Base-by-base conservation (phyloP, 352 stramenopile species). In the Pythium aquatile region DNA sequence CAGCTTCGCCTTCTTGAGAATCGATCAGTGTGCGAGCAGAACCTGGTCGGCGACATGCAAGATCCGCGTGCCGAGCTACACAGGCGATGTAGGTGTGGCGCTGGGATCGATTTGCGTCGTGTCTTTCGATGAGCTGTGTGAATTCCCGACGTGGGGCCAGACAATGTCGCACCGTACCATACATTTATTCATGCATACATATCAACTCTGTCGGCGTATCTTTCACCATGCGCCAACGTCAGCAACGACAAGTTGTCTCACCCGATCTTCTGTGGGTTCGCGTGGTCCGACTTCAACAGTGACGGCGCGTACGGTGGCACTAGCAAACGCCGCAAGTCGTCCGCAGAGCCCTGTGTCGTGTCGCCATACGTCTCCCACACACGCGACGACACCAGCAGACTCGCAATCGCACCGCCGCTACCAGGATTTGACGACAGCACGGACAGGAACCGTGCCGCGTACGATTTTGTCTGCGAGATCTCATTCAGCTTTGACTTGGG, bases 191-290 rank as follows among this genome's bases (percentile, higher is more conserved):
- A 51, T 51, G 17, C 17, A 29, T 5, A 28, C n/a, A 51, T 16
- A 51, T 29, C 44, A 51, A 29, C 44, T 29, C 17, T 13, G 44
- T 30, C 44, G 16, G 35, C 16, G 11, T 37, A 37, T 37, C 32
- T 37, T 10, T 37, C 32, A 37, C 10, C 44, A 51, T 14, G 2
- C 44, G 5, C 16, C 5, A 14, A 29, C 17, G n/a, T 11, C 17
- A 30, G n/a, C 44, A 29, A 29, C 2, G 44, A 20, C 9, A 24
- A 7, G 44, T 13, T 14, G 44, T 51, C 4, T 30, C 54, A 92
- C 5, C 85, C 87, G 37, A 96, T 88, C 68, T 91, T 90, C 49
- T 96, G 87, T n/a, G 85, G 83, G 61, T 96, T 96, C 6, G 85
- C 82, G 32, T 93, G 84, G 33, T 90, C 78, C 2, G 81, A 76